Evolutionary conservation across 2,329 filamentous ascomycete genomes (phyloP).

Genomic region (Bipolaris oryzae): DNA sequence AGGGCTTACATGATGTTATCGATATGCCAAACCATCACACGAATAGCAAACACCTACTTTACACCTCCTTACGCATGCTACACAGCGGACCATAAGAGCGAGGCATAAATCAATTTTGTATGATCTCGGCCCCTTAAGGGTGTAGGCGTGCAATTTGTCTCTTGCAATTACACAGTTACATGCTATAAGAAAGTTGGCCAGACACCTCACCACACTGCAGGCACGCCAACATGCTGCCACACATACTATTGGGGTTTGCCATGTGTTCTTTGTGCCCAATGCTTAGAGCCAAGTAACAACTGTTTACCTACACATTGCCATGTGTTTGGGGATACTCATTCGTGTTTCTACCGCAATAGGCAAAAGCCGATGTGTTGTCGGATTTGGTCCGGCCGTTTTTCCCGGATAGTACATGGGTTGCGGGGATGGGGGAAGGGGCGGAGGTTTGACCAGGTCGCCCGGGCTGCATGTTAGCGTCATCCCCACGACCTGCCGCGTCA

Average conservation of each 20-base stretch:
- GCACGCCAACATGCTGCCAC: not conserved
- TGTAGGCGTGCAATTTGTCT: too few species aligned
- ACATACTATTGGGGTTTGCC: not conserved
- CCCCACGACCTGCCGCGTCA: conserved; percentile 7
- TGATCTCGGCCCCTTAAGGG: too few species aligned
- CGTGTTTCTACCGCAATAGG: not conserved
- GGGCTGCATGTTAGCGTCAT: conserved; percentile 14
- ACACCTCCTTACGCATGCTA: too few species aligned
- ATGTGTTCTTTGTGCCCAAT: not conserved
- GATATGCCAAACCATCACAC: too few species aligned
- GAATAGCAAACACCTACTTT: too few species aligned
- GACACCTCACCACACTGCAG: not conserved
- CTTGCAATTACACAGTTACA: too few species aligned
- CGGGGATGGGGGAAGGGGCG: conserved; percentile 5
- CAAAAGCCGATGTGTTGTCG: not conserved
- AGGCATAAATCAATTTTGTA: too few species aligned
- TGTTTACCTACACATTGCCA: not conserved
- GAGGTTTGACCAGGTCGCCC: conserved; percentile 6
- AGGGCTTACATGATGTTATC: too few species aligned
- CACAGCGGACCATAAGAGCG: too few species aligned
- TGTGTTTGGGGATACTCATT: not conserved
- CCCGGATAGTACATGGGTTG: not conserved
- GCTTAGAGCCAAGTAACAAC: not conserved
- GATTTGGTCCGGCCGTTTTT: not conserved
- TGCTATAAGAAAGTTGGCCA: not conserved